Percentiles rank a stretch among this genome's conserved stretches.
Conservation (phyloP, 2,329 filamentous ascomycete genomes). For the Xylaria sp. region DNA sequence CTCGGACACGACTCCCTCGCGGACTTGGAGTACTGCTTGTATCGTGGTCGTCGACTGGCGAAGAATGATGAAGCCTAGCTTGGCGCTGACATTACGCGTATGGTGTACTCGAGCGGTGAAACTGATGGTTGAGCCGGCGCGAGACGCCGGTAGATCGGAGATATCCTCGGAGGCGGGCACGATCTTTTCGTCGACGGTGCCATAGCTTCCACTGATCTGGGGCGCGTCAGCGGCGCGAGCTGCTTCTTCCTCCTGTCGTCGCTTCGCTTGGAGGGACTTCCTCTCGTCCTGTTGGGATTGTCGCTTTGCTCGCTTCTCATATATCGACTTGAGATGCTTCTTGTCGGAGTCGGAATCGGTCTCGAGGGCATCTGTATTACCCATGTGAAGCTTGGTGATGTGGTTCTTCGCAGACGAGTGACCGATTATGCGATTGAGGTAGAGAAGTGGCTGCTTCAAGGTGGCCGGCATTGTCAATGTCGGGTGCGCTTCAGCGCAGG, state of each 20-base stretch:
- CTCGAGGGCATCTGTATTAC: conserved; percentile 43
- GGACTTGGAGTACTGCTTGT: conserved; percentile 73
- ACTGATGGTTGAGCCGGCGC: conserved; percentile 63
- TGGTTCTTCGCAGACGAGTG: conserved; percentile 48
- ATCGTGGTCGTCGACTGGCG: conserved; percentile 83
- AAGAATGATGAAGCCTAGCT: conserved; percentile 84
- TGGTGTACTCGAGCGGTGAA: conserved; percentile 80
- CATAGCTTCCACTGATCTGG: conserved; percentile 37
- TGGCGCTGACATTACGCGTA: conserved; percentile 79
- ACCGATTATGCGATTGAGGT: conserved; percentile 47
- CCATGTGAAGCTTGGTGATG: conserved; percentile 46
- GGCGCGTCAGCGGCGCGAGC: conserved; percentile 36
- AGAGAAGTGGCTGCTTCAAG: conserved; percentile 46
- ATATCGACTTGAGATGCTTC: conserved; percentile 42
- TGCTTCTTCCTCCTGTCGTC: conserved; percentile 44
- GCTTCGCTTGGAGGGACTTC: conserved; percentile 42
- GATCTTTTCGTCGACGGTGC: conserved; percentile 45
- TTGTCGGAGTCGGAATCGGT: conserved; percentile 39
- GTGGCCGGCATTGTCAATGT: conserved; percentile 40
- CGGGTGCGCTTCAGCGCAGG: background rate
- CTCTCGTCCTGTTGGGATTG: conserved; percentile 43
- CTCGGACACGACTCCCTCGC: conserved; percentile 66
- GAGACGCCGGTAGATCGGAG: conserved; percentile 46
- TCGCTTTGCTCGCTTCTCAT: conserved; percentile 43
- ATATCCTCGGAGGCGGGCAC: conserved; percentile 48